Percentiles rank a stretch among this genome's conserved stretches.
phyloP scores from a whole-genome alignment of 352 stramenopile species.

The Pythium insidiosum region DNA sequence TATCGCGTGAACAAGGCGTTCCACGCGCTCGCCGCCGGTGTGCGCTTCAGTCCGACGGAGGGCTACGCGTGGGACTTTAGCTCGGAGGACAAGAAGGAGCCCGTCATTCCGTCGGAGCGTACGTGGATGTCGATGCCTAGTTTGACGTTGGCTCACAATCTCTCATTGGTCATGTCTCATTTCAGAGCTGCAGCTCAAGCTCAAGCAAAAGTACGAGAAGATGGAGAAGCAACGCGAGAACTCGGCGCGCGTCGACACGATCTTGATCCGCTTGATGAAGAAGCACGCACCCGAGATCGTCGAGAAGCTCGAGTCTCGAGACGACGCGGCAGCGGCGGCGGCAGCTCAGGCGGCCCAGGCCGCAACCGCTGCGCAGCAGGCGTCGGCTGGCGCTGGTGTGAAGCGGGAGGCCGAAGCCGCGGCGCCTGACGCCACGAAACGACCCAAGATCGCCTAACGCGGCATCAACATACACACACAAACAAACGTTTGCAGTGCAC shows the following conservation, averaged over 20 bases:
- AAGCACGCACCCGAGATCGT: conserved; percentile 81
- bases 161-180: neutral
- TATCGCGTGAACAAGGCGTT: conserved; percentile 83
- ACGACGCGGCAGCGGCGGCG: conserved; percentile 12
- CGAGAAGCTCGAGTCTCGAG: conserved; percentile 56
- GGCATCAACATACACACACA: no score
- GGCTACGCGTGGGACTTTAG: conserved; percentile 86
- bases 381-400: neutral
- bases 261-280: conserved; percentile 82
- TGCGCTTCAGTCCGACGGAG: conserved; percentile 81
- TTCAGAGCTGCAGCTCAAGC: conserved; percentile 72
- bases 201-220: conserved; percentile 85
- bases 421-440: conserved; percentile 30
- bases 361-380: neutral
- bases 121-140: conserved; percentile 13
- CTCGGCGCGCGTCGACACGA: conserved; percentile 71
- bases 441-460: conserved; percentile 54
- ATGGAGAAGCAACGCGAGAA: conserved; percentile 84
- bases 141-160: neutral
- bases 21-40: conserved; percentile 54
- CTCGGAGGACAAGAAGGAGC: conserved; percentile 76
- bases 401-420: conserved; percentile 16
- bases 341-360: neutral
- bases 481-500: no score
- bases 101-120: conserved; percentile 81